These are phyloP conservation scores for Balansia obtecta DNA, from an alignment of 2,329 filamentous ascomycete species.

Conservation along the genomic window DNA sequence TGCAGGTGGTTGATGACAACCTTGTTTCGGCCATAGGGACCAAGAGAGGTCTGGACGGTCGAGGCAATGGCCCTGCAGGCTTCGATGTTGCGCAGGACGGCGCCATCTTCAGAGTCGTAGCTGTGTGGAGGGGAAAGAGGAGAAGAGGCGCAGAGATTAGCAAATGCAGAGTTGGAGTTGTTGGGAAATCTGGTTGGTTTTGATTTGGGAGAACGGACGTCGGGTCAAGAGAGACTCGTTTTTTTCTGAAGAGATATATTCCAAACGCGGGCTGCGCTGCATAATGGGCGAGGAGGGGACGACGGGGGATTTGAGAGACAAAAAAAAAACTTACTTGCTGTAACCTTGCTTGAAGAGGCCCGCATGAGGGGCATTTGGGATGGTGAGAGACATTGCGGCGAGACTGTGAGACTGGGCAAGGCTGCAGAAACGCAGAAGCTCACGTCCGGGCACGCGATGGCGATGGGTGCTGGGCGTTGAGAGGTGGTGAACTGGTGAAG, in stretches of 20 bases:
- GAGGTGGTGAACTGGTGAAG: too few species aligned
- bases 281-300: slow-evolving; percentile 6
- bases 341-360: slow-evolving; percentile 95
- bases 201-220: too few species aligned
- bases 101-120: slow-evolving; percentile 98
- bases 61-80: slow-evolving; percentile 91
- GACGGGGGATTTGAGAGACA: too few species aligned
- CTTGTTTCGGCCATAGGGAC: slow-evolving; percentile 97
- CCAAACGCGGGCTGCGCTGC: too few species aligned
- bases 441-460: slow-evolving; percentile 4
- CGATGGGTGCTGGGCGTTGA: neutral
- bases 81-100: slow-evolving; percentile 95
- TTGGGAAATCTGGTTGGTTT: too few species aligned
- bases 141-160: slow-evolving; percentile 3
- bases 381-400: slow-evolving; percentile 77
- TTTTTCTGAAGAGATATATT: too few species aligned
- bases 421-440: slow-evolving; percentile 5
- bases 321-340: slow-evolving; percentile 58
- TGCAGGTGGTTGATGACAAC: slow-evolving; percentile 99
- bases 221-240: too few species aligned
- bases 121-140: slow-evolving; percentile 39
- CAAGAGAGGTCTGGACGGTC: slow-evolving; percentile 93
- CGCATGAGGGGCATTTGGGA: slow-evolving; percentile 85
- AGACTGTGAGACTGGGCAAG: slow-evolving; percentile 9
- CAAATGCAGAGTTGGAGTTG: too few species aligned